Evolutionary conservation across 805 yeast genomes (phyloP).

Genomic region (Maudiozyma turicensis): DNA sequence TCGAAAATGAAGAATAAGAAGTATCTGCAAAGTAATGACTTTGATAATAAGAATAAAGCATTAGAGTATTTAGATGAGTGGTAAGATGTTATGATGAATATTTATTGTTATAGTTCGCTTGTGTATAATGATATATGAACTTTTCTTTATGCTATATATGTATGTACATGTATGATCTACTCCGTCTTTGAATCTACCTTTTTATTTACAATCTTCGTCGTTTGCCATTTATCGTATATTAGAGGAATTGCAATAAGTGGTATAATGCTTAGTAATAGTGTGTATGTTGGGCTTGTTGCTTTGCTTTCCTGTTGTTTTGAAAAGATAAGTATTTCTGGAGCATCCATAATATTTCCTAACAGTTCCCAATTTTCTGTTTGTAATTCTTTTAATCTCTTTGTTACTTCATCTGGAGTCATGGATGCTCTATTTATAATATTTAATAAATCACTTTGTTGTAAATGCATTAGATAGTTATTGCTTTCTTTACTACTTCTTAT

Average conservation of each 20-base stretch:
- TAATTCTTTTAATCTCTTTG: constrained; percentile 12
- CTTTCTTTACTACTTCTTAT: constrained; percentile 7
- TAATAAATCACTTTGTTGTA: constrained; percentile 19
- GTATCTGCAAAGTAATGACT: constrained; percentile 18
- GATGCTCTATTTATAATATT: constrained; percentile 19
- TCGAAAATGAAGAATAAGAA: constrained; percentile 37
- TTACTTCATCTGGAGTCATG: constrained; percentile 18
- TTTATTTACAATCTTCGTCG: no score
- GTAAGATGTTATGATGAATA: constrained; percentile 5
- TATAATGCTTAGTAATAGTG: background rate
- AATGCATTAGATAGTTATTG: constrained; percentile 10
- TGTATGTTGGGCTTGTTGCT: background rate
- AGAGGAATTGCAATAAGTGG: background rate
- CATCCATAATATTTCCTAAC: constrained; percentile 17
- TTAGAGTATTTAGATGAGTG: constrained; percentile 14
- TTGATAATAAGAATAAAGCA: constrained; percentile 4
- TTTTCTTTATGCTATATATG: no score
- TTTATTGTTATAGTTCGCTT: background rate
- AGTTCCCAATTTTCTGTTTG: constrained; percentile 21
- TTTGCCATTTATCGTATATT: background rate
- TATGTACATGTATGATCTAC: no score
- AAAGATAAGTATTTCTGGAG: constrained; percentile 9
- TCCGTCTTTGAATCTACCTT: no score
- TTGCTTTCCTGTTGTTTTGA: background rate
- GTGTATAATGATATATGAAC: background rate